These are phyloP conservation scores for Alternaria panax DNA, from an alignment of 2,329 filamentous ascomycete species.

Conservation along the genomic window DNA sequence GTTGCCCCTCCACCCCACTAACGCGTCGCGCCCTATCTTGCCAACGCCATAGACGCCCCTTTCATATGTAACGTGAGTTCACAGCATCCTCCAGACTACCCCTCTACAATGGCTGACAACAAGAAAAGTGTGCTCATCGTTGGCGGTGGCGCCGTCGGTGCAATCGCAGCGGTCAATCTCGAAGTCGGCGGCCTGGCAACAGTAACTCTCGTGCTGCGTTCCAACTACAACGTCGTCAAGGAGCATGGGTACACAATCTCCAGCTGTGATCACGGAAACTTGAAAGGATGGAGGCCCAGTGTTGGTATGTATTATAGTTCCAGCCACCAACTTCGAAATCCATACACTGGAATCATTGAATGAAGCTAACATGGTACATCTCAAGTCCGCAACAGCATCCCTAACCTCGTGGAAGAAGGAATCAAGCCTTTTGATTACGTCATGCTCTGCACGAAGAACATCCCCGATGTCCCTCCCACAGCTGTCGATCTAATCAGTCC, in stretches of 20 bases:
- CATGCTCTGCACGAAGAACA: constrained; percentile 66
- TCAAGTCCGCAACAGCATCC: constrained; percentile 59
- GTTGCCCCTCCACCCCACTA: constrained; percentile 38
- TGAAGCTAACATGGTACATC: background rate
- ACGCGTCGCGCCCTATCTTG: constrained; percentile 22
- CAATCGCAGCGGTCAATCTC: constrained; percentile 64
- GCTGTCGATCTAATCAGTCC: constrained; percentile 60
- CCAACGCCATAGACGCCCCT: constrained; percentile 5
- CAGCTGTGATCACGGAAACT: constrained; percentile 62
- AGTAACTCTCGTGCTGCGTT: constrained; percentile 64
- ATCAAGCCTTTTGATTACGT: constrained; percentile 62
- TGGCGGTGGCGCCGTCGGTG: constrained; percentile 64
- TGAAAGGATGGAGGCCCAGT: constrained; percentile 60
- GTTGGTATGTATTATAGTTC: constrained; percentile 41
- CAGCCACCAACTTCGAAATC: background rate
- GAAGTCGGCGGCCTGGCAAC: constrained; percentile 59
- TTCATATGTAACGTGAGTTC: constrained; percentile 11
- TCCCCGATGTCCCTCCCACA: constrained; percentile 61
- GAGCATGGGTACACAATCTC: constrained; percentile 62
- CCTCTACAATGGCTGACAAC: constrained; percentile 31
- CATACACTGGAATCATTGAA: too few species aligned
- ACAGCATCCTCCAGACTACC: background rate
- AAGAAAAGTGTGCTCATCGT: constrained; percentile 59
- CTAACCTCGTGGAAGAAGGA: constrained; percentile 51
- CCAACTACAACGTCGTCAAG: constrained; percentile 61